Evolutionary conservation across 495 filamentous ascomycete genomes (phyloP), one percentile per base, ranked within the genome.

Genomic region (Sordaria brevicollis): DNA sequence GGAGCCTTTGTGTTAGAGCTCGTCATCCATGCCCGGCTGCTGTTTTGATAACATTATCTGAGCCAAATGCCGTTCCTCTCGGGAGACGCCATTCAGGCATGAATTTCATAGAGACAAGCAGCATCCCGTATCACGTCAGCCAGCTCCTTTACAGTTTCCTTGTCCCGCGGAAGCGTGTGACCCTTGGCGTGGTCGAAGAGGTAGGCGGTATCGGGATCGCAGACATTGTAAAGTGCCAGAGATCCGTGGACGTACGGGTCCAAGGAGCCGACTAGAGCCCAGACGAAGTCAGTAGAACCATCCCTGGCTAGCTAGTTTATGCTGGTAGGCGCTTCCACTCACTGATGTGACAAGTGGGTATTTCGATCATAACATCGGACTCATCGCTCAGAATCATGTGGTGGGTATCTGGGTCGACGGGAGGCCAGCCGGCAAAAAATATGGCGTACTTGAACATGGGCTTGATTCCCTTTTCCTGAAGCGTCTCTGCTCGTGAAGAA

Each of bases 151-250:
- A 86, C 78, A 1, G 81, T 83, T 39, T 81, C 76, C 67, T 82
- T 81, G 49, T 83, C 83, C 68, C 86, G 80, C 0, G 86, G 86
- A 13, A 87, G 76, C 3, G 83, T 83, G 77, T 88, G 86, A 0
- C 87, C 87, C 66, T 85, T 85, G 5, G 83, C 87, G 69, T 88
- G 86, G 67, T 89, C 87, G 68, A 88, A 89, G 4, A 88, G 77
- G 70, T 84, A 81, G 1, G 86, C 85, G 1, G 74, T 84, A 39
- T 88, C 86, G 0, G 82, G 81, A 38, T 88, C 84, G 72, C 86
- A 89, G 7, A 86, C 76, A 66, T 88, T 88, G 76, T 86, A 88
- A 7, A 89, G 81, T 29, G 85, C 84, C 78, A 89, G 77, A 5
- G 84, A 83, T 0, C 83, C 85, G 65, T 86, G 80, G 4, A 89